Conservation (phyloP, 768 basidiomycete genomes). For the Tricholomella constricta region DNA sequence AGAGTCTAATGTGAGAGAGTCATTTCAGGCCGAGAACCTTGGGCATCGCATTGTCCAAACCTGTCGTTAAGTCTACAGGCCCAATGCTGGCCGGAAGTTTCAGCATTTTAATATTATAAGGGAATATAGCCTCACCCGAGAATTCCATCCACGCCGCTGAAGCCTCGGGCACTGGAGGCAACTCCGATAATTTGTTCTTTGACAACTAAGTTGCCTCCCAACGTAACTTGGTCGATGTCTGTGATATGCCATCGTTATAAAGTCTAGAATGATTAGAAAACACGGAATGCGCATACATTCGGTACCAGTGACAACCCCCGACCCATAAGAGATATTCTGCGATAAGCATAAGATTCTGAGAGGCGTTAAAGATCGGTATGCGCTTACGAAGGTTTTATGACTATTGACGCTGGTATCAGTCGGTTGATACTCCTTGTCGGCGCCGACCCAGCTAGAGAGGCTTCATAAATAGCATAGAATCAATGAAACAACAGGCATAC, state of each 20-base stretch:
- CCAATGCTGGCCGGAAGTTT: constrained; percentile 48
- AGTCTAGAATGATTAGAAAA: neutral
- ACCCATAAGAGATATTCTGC: constrained; percentile 56
- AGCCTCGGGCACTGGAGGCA: constrained; percentile 43
- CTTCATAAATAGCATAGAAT: neutral
- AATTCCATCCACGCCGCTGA: constrained; percentile 52
- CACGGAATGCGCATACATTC: constrained; percentile 50
- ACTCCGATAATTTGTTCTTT: constrained; percentile 51
- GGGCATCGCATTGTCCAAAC: neutral
- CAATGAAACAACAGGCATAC: neutral
- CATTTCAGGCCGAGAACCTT: neutral
- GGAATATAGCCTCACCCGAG: constrained; percentile 36
- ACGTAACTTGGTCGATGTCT: constrained; percentile 51
- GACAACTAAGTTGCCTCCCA: constrained; percentile 43
- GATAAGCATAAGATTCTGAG: neutral
- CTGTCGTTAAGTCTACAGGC: constrained; percentile 43
- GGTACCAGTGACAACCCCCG: constrained; percentile 52
- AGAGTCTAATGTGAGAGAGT: constrained; percentile 34
- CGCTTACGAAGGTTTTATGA: constrained; percentile 35
- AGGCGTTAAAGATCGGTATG: neutral
- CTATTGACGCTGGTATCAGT: constrained; percentile 45
- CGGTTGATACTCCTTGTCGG: constrained; percentile 43
- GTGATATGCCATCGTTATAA: neutral
- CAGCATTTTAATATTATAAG: neutral
- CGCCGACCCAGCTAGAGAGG: constrained; percentile 51